phyloP scores from a whole-genome alignment of 257 asterid genomes.

The Petunia secreta region DNA sequence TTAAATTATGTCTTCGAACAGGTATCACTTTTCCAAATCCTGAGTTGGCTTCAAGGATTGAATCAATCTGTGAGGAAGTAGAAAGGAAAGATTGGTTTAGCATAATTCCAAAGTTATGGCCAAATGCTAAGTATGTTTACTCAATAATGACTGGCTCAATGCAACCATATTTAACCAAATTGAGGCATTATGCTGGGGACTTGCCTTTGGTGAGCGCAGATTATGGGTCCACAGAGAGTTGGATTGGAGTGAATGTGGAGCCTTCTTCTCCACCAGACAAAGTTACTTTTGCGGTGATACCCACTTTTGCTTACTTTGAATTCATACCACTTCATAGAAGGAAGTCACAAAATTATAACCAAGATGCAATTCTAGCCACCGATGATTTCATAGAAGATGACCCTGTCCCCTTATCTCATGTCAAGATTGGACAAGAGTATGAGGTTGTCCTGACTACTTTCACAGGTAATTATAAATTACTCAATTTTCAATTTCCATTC shows the following conservation, averaged over 20 bases:
- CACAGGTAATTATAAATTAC: slow-evolving; percentile 50
- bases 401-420: slow-evolving; percentile 68
- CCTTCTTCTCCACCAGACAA: slow-evolving; percentile 66
- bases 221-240: slow-evolving; percentile 85
- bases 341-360: slow-evolving; percentile 8
- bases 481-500: neutral
- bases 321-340: slow-evolving; percentile 72
- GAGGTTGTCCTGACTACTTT: slow-evolving; percentile 80
- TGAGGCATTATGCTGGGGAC: slow-evolving; percentile 61
- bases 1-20: neutral
- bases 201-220: slow-evolving; percentile 81
- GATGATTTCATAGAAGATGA: slow-evolving; percentile 65
- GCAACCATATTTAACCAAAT: slow-evolving; percentile 70
- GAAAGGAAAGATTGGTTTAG: slow-evolving; percentile 58
- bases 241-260: slow-evolving; percentile 84
- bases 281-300: slow-evolving; percentile 68
- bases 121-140: slow-evolving; percentile 70
- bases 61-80: slow-evolving; percentile 51
- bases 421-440: slow-evolving; percentile 67
- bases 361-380: neutral
- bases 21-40: slow-evolving; percentile 44
- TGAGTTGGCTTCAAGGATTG: slow-evolving; percentile 49
- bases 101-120: slow-evolving; percentile 67
- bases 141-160: slow-evolving; percentile 90
- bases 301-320: slow-evolving; percentile 75